Evolutionary conservation across 2,329 filamentous ascomycete species (phyloP).

Genomic region (Rasamsonia emersonii): DNA sequence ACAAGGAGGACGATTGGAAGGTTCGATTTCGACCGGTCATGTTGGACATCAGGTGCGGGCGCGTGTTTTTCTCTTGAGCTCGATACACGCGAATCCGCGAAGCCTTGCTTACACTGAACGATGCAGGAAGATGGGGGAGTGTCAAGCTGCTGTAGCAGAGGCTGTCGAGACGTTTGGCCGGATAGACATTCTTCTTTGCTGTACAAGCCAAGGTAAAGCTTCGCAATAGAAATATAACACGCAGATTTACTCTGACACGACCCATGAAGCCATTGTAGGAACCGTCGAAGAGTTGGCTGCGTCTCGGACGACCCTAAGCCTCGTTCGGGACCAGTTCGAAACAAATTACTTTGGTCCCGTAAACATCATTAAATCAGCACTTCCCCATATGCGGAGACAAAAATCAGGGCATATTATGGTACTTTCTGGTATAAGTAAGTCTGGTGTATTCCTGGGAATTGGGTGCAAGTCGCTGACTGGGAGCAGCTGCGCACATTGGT

Average conservation of each 20-base stretch:
- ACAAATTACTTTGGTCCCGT: conserved; percentile 91
- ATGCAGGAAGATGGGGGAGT: conserved; percentile 55
- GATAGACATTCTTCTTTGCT: conserved; percentile 85
- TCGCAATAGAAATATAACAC: no score
- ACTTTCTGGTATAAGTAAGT: conserved; percentile 68
- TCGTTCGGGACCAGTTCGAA: conserved; percentile 88
- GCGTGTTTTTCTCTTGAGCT: neutral
- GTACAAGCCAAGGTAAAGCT: conserved; percentile 67
- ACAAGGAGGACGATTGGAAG: conserved; percentile 68
- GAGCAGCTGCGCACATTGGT: conserved; percentile 69
- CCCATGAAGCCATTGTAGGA: conserved; percentile 64
- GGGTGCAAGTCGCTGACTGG: neutral
- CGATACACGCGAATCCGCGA: neutral
- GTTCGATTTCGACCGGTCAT: conserved; percentile 61
- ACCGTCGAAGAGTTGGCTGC: conserved; percentile 84
- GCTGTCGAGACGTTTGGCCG: conserved; percentile 75
- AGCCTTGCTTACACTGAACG: conserved; percentile 1
- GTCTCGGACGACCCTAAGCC: conserved; percentile 60
- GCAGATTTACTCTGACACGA: no score
- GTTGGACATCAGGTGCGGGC: conserved; percentile 45
- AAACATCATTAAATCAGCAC: conserved; percentile 83
- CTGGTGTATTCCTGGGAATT: neutral
- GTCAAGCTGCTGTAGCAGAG: conserved; percentile 78
- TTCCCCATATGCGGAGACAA: conserved; percentile 71
- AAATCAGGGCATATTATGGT: conserved; percentile 84